These are phyloP conservation scores for Plasmodium fragile DNA, from an alignment of 169 alveolate genomes.

Conservation along the genomic window DNA sequence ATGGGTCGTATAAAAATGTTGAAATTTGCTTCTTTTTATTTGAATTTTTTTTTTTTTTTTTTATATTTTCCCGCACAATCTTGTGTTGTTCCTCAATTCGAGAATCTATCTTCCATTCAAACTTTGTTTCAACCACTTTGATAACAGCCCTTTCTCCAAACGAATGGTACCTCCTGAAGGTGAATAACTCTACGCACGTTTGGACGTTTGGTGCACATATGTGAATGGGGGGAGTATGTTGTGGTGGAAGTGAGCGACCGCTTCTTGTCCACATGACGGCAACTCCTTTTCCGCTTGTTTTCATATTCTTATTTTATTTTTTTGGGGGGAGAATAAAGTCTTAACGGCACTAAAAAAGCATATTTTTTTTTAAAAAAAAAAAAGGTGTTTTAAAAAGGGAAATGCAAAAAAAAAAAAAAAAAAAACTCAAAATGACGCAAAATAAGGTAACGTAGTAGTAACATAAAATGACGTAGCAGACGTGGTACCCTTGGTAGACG, in stretches of 20 bases:
- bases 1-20: not conserved
- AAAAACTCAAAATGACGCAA: constrained; percentile 10
- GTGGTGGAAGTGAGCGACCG: not conserved
- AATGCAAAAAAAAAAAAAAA: constrained; percentile 26
- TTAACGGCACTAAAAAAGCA: constrained; percentile 75
- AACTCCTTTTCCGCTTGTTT: not conserved
- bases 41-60: not conserved
- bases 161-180: not conserved
- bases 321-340: constrained; percentile 1
- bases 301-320: not conserved
- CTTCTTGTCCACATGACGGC: not conserved
- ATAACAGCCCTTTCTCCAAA: not conserved
- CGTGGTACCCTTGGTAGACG: not conserved
- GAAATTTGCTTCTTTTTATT: not conserved
- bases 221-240: not conserved
- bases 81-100: not conserved
- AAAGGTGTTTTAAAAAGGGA: constrained; percentile 35
- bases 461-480: not conserved
- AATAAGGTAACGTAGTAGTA: constrained; percentile 5
- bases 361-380: constrained; percentile 21
- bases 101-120: not conserved
- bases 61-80: not conserved
- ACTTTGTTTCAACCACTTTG: not conserved
- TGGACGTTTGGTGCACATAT: not conserved
- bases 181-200: not conserved